Evolutionary conservation across 306 rosid genomes (phyloP), one percentile per base, ranked within the genome.

Genomic region (Sophora flavescens): DNA sequence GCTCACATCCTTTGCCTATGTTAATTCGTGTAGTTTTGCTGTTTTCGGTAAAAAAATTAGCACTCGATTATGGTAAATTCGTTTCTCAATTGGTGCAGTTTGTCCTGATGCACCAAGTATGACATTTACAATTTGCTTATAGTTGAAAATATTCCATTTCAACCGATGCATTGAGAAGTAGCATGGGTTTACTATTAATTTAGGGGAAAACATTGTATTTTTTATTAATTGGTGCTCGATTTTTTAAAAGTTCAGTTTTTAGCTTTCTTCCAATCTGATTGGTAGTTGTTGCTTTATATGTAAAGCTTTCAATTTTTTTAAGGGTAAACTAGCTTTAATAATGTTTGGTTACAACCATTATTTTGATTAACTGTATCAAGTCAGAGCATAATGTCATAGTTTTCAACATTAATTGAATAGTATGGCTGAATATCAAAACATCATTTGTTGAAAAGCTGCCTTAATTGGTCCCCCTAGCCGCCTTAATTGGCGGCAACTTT

Each of bases 1-100:
- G 54, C 58, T 74, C 47, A 59, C 64, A 60, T 75, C 68, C 66
- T 69, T 44, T 45, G 62, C 45, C 30, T 50, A 26, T 50, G 67
- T 18, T 47, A 60, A n/a, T 22, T 36, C 39, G 48, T 36, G 28
- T 52, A 7, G 51, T 44, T 67, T 53, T 66, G 1, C 51, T 17
- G 22, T 22, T 22, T 22, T 22, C 1, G 22, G 22, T 22, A 22
- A 22, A 22, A 22, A 22, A 22, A 22, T 22, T 22, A 22, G 15
- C 58, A n/a, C 9, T 15, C 45, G 62, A 22, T 26, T 16, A 8
- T 62, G 72, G 50, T n/a, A 38, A 70, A 22, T 62, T 67, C 18
- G 13, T 41, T 44, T 59, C 26, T 13, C 50, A 9, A 4, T 28
- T 54, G 35, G 54, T 66, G 35, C 28, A 30, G 35, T 41, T 67